Evolutionary conservation across 169 alveolate species (phyloP), one percentile per base, ranked within the genome.

Genomic region (Eimeria falciformis): DNA sequence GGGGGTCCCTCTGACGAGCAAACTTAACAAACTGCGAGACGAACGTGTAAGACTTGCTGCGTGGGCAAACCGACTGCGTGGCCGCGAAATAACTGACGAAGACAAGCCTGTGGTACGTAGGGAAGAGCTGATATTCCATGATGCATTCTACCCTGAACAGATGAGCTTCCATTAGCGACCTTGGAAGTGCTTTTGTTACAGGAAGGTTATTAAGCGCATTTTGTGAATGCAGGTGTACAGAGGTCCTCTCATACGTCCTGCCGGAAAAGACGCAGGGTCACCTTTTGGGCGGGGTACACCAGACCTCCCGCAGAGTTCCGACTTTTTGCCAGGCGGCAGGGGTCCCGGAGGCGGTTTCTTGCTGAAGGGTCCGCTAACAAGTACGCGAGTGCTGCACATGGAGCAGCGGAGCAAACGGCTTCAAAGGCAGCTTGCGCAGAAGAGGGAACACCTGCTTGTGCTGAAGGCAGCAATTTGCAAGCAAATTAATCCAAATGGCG

Each of bases 371-470:
- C 53, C 11, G 81, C 50, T 88, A 87, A 86, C 93, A 5, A 88
- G 93, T 79, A 55, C 93, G 69, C 43, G 23, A 25, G 93, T 88
- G 46, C 75, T 75, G 86, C 88, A 71, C 66, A 53, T 88, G 68
- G 93, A 88, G 93, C 86, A 88, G 88, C 62, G 77, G 55, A 23
- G 25, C 25, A 56, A 69, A 53, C 81, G 78, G 5, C 78, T 47
- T 45, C 93, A 53, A 56, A 69, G 25, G 78, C 78, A 75, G 65
- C 18, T 68, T 29, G 88, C 69, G 58, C 77, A 88, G 68, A 86
- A 88, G 93, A 29, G 68, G 43, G 47, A 58, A 25, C 93, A 88
- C 56, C 71, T 88, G 47, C 47, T 12, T 23, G 46, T 88, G 14
- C 88, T 88, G 68, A 86, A 88, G 88, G 66, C 68, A 17, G 88